A percentile compares a stretch with the other conserved stretches of the same genome.
These are phyloP conservation scores for Gaillardinia entomophila DNA, from an alignment of 805 yeast genomes.

Conservation along the genomic window DNA sequence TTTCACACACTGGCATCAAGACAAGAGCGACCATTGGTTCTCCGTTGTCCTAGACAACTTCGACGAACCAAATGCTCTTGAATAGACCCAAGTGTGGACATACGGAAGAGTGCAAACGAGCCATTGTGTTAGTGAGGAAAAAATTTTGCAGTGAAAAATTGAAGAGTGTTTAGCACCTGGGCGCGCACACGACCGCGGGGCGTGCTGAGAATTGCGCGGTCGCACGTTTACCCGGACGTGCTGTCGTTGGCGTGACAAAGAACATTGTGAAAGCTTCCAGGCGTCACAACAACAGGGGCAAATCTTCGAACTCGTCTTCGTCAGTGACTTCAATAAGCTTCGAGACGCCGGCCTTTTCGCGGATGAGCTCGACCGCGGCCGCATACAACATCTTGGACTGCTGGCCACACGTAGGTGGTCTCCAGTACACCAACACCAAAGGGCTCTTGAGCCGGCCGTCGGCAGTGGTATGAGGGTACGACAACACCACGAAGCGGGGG, in stretches of 20 bases:
- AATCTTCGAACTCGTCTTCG: conserved; percentile 67
- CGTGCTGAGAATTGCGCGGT: too few species aligned
- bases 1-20: conserved; percentile 3
- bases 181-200: conserved; percentile 1
- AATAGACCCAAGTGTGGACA: conserved; percentile 38
- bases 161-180: background rate
- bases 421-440: conserved; percentile 76
- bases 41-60: conserved; percentile 2
- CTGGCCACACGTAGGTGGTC: conserved; percentile 82
- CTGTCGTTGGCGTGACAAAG: too few species aligned
- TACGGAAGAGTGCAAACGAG: conserved; percentile 99
- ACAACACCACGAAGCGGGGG: conserved; percentile 70
- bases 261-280: too few species aligned
- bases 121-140: conserved; percentile 58
- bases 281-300: too few species aligned
- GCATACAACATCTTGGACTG: conserved; percentile 85
- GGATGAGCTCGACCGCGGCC: conserved; percentile 76
- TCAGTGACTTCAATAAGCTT: conserved; percentile 60
- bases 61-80: conserved; percentile 17
- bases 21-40: conserved; percentile 5
- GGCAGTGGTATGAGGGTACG: conserved; percentile 61
- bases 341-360: conserved; percentile 75
- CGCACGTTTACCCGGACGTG: too few species aligned
- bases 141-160: background rate
- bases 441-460: conserved; percentile 78